These are phyloP conservation scores for Metschnikowia arizonensis DNA, from an alignment of 805 yeast species.

Conservation along the genomic window DNA sequence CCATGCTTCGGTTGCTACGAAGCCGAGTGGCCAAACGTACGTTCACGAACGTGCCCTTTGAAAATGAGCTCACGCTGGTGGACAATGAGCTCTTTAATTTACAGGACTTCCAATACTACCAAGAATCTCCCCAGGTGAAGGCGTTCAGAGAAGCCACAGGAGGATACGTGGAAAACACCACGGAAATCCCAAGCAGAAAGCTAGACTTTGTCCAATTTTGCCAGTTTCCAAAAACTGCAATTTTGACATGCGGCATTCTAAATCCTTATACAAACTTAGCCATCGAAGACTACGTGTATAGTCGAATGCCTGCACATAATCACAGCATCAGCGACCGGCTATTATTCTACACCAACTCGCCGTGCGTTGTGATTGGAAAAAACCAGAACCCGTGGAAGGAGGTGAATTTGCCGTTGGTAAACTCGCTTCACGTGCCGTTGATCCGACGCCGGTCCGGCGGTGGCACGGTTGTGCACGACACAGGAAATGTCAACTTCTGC, in stretches of 20 bases:
- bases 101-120: constrained; percentile 37
- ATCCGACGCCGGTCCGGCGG: constrained; percentile 88
- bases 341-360: constrained; percentile 68
- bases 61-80: constrained; percentile 33
- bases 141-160: constrained; percentile 13
- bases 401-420: constrained; percentile 55
- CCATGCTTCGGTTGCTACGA: constrained; percentile 3
- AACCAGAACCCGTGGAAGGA: constrained; percentile 96
- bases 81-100: constrained; percentile 36
- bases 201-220: constrained; percentile 2
- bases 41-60: constrained; percentile 32
- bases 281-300: constrained; percentile 73
- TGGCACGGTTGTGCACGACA: constrained; percentile 94
- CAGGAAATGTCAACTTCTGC: constrained; percentile 83
- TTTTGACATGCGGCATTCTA: constrained; percentile 52
- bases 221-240: constrained; percentile 39
- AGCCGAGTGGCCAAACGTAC: background rate
- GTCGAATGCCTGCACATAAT: constrained; percentile 47
- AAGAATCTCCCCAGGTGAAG: constrained; percentile 27
- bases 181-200: background rate
- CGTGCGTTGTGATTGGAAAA: constrained; percentile 92
- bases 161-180: background rate
- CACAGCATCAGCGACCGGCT: constrained; percentile 42
- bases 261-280: constrained; percentile 79
- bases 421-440: constrained; percentile 53